Conservation (phyloP, 495 filamentous ascomycete species). For the Xylaria castorea region DNA sequence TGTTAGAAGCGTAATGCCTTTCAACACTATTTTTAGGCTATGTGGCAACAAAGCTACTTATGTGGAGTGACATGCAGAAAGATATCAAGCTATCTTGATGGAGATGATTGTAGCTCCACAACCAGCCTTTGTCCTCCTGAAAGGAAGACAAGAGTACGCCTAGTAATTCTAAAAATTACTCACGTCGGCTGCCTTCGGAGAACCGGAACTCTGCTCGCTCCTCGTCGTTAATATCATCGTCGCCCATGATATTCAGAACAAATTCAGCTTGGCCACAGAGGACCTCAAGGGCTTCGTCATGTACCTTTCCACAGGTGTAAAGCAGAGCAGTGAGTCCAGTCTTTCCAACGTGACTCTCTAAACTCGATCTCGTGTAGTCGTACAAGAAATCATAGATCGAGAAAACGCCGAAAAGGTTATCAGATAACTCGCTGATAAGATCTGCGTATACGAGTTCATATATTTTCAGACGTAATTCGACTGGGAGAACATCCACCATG, state of each 20-base stretch:
- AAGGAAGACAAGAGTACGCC: background rate
- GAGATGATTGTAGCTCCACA: background rate
- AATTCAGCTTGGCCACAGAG: constrained; percentile 19
- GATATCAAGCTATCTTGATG: background rate
- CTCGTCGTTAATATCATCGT: constrained; percentile 8
- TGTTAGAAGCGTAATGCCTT: background rate
- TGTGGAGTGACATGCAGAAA: background rate
- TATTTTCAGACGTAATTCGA: constrained; percentile 15
- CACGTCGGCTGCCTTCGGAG: background rate
- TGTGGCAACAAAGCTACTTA: background rate
- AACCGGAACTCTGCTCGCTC: constrained; percentile 16
- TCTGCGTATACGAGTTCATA: constrained; percentile 13
- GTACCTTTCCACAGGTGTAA: constrained; percentile 12
- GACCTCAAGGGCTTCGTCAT: constrained; percentile 14
- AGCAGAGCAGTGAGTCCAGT: constrained; percentile 14
- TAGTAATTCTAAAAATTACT: background rate
- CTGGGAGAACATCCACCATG: background rate
- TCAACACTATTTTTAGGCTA: background rate
- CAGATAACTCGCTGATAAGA: constrained; percentile 20
- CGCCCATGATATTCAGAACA: constrained; percentile 23
- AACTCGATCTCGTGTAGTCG: constrained; percentile 13
- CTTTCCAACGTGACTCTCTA: constrained; percentile 22
- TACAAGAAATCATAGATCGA: constrained; percentile 19
- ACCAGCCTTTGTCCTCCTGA: background rate
- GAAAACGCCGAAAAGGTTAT: constrained; percentile 25